A percentile compares a stretch with the other conserved stretches of the same genome.
phyloP scores from a whole-genome alignment of 768 basidiomycete species.

The Tricholoma sp. region DNA sequence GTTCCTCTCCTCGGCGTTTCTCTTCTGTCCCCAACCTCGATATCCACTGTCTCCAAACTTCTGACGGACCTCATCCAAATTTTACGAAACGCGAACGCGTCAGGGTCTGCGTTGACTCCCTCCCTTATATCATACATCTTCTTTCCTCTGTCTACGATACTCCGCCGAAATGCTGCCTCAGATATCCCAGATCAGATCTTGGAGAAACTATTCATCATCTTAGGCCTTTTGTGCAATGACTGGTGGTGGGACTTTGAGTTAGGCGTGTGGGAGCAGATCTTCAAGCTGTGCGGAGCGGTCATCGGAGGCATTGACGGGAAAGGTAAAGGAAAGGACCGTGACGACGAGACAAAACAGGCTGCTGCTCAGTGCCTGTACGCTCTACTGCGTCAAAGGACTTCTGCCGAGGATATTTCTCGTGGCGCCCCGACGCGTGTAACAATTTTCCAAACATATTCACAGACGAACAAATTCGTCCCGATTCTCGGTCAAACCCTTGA shows the following conservation, averaged over 20 bases:
- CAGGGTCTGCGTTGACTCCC: slow-evolving; percentile 37
- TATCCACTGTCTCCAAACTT: slow-evolving; percentile 41
- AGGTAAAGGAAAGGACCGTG: slow-evolving; percentile 60
- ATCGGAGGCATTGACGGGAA: slow-evolving; percentile 62
- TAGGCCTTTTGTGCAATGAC: slow-evolving; percentile 55
- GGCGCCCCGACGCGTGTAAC: slow-evolving; percentile 21
- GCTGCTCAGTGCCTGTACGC: slow-evolving; percentile 62
- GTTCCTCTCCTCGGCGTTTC: slow-evolving; percentile 77
- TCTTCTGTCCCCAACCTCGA: slow-evolving; percentile 51
- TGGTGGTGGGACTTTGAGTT: slow-evolving; percentile 86
- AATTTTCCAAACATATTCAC: slow-evolving; percentile 40
- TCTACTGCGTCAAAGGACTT: slow-evolving; percentile 50
- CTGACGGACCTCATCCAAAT: slow-evolving; percentile 48
- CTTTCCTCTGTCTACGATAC: slow-evolving; percentile 80
- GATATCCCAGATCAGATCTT: slow-evolving; percentile 76
- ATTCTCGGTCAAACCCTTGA: slow-evolving; percentile 81
- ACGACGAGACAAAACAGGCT: slow-evolving; percentile 80
- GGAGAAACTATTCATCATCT: slow-evolving; percentile 60
- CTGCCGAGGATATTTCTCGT: slow-evolving; percentile 32
- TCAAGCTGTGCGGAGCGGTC: slow-evolving; percentile 66
- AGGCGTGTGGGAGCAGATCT: slow-evolving; percentile 78
- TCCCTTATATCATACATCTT: slow-evolving; percentile 79
- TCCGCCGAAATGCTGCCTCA: slow-evolving; percentile 66
- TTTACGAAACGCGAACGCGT: slow-evolving; percentile 39
- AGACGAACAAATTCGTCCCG: slow-evolving; percentile 53